Conservation (phyloP, 2,329 filamentous ascomycete species). For the Hymenoscyphus fructigenus region DNA sequence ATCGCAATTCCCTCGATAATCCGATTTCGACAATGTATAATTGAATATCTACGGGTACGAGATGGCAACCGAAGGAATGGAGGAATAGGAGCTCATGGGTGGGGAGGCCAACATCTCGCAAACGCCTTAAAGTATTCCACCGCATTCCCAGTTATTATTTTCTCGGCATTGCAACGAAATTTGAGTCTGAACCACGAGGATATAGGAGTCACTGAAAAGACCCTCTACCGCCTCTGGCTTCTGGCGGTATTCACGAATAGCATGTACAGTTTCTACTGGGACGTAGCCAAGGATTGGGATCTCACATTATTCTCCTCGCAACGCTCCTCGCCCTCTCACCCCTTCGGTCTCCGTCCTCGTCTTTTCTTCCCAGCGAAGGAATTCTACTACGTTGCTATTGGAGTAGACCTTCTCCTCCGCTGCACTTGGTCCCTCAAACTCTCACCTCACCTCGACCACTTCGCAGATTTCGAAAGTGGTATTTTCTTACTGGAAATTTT, state of each 20-base stretch:
- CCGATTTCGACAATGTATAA: slow-evolving; percentile 87
- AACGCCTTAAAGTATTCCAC: slow-evolving; percentile 96
- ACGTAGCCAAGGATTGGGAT: slow-evolving; percentile 95
- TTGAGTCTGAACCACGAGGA: slow-evolving; percentile 43
- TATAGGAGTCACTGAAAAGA: slow-evolving; percentile 41
- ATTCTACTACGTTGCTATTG: slow-evolving; percentile 81
- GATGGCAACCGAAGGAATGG: slow-evolving; percentile 51
- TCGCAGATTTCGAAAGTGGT: slow-evolving; percentile 82
- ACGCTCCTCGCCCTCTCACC: slow-evolving; percentile 55
- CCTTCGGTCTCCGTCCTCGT: slow-evolving; percentile 74
- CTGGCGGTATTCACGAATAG: slow-evolving; percentile 78
- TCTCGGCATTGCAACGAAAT: slow-evolving; percentile 72
- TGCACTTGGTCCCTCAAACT: slow-evolving; percentile 93
- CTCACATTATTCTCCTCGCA: slow-evolving; percentile 71
- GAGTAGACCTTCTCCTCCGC: slow-evolving; percentile 74
- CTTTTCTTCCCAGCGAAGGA: slow-evolving; percentile 69
- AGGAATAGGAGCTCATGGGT: slow-evolving; percentile 53
- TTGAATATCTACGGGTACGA: slow-evolving; percentile 75
- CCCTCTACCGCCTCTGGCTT: slow-evolving; percentile 63
- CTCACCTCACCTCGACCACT: slow-evolving; percentile 75
- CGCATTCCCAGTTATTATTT: slow-evolving; percentile 86
- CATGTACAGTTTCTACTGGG: slow-evolving; percentile 97
- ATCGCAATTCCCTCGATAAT: slow-evolving; percentile 82
- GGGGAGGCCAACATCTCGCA: slow-evolving; percentile 83
- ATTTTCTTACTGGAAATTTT: slow-evolving; percentile 85